phyloP scores from a whole-genome alignment of 2,329 filamentous ascomycete genomes.

The Ambrosiella beaveri region DNA sequence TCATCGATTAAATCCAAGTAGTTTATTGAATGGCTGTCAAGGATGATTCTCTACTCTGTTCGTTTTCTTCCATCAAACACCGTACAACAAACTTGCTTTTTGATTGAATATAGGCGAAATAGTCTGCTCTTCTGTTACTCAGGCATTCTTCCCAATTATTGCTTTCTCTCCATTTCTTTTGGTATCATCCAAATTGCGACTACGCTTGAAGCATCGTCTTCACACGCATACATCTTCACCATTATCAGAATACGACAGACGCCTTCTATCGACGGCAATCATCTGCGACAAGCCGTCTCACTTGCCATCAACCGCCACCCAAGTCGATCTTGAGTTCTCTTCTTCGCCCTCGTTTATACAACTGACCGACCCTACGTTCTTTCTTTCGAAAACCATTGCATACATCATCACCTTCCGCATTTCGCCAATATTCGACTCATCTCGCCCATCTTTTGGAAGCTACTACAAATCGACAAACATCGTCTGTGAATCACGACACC shows the following conservation, averaged over 20 bases:
- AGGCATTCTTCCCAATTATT: background rate
- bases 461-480: background rate
- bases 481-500: too few species aligned
- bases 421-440: background rate
- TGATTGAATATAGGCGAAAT: constrained; percentile 6
- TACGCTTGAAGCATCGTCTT: background rate
- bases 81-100: background rate
- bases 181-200: background rate
- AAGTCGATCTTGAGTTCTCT: constrained; percentile 2
- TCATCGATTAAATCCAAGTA: background rate
- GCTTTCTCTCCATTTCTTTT: background rate
- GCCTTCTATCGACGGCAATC: too few species aligned
- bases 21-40: background rate
- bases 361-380: constrained; percentile 5
- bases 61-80: background rate
- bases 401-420: background rate
- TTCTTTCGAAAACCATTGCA: background rate
- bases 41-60: background rate
- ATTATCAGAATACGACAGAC: background rate
- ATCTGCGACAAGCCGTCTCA: background rate
- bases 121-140: background rate
- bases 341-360: background rate
- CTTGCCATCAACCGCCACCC: background rate
- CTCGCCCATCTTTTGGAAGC: background rate
- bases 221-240: background rate